Conservation (phyloP, 108 stramenopile species). For the Pseudonitzschia delicatissima region DNA sequence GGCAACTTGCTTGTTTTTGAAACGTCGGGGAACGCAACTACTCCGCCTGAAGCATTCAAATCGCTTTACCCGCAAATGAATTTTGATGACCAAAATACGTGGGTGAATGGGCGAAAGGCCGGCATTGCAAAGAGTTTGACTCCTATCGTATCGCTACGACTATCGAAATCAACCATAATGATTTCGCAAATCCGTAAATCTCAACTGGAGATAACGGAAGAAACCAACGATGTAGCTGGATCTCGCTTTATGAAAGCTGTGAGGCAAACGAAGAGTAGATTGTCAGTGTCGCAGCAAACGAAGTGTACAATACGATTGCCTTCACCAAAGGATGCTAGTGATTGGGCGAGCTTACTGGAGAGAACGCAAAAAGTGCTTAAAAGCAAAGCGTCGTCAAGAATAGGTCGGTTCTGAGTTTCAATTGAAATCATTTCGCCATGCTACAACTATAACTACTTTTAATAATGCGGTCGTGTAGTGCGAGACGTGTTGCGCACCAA, state of each 20-base stretch:
- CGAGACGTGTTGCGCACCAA: too few relatives aligned
- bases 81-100: constrained; percentile 17
- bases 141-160: constrained; percentile 12
- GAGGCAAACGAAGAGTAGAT: constrained; percentile 13
- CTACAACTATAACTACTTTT: too few relatives aligned
- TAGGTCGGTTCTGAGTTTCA: too few relatives aligned
- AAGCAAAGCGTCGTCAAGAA: constrained; percentile 10
- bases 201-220: constrained; percentile 19
- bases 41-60: constrained; percentile 25
- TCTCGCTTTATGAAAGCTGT: constrained; percentile 33
- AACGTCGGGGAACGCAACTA: constrained; percentile 28
- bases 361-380: constrained; percentile 23
- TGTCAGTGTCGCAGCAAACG: constrained; percentile 12
- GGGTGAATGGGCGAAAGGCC: constrained; percentile 13
- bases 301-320: constrained; percentile 29
- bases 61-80: constrained; percentile 23
- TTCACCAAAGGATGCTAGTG: constrained; percentile 9
- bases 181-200: constrained; percentile 18
- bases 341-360: constrained; percentile 20
- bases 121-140: constrained; percentile 24
- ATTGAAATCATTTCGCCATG: too few relatives aligned
- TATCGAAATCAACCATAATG: constrained; percentile 7
- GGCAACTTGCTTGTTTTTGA: constrained; percentile 62
- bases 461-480: too few relatives aligned
- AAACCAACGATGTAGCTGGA: constrained; percentile 1